phyloP scores from a whole-genome alignment of 2,329 filamentous ascomycete genomes.

The Fusarium sp. region DNA sequence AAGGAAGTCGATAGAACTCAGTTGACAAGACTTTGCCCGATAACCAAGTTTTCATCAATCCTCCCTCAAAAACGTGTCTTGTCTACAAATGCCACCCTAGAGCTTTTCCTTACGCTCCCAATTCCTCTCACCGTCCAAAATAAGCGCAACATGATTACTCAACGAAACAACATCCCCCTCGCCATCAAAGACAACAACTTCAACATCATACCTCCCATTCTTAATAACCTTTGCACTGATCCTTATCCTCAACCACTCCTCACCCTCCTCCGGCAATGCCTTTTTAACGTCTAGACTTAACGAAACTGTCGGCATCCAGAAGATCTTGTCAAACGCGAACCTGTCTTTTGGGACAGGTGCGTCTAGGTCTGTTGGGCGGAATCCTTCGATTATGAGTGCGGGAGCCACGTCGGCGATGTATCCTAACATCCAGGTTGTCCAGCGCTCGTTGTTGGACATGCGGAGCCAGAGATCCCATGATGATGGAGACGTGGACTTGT shows the following conservation, averaged over 20 bases:
- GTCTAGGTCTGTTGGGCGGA: slow-evolving; percentile 47
- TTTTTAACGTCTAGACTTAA: slow-evolving; percentile 84
- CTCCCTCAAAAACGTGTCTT: too few relatives aligned
- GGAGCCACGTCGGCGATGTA: slow-evolving; percentile 74
- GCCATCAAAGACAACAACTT: slow-evolving; percentile 72
- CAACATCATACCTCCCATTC: slow-evolving; percentile 80
- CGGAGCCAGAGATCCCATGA: slow-evolving; percentile 66
- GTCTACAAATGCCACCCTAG: slow-evolving; percentile 28
- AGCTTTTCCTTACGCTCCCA: slow-evolving; percentile 50
- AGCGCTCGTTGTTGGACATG: slow-evolving; percentile 67
- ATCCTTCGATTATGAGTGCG: slow-evolving; percentile 71
- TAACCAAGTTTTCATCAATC: neutral
- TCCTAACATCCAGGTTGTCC: slow-evolving; percentile 72
- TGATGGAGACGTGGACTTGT: neutral
- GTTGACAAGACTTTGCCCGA: neutral
- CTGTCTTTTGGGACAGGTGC: slow-evolving; percentile 24
- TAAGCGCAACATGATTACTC: slow-evolving; percentile 47
- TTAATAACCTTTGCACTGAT: slow-evolving; percentile 73
- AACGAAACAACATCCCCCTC: slow-evolving; percentile 47
- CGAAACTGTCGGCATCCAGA: slow-evolving; percentile 82
- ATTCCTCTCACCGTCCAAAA: slow-evolving; percentile 44
- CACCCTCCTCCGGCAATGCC: slow-evolving; percentile 71
- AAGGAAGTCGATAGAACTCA: too few relatives aligned
- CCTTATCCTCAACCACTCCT: slow-evolving; percentile 77
- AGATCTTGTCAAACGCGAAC: slow-evolving; percentile 49